Evolutionary conservation across 768 basidiomycete species (phyloP).

Genomic region (Lactarius evosmus): DNA sequence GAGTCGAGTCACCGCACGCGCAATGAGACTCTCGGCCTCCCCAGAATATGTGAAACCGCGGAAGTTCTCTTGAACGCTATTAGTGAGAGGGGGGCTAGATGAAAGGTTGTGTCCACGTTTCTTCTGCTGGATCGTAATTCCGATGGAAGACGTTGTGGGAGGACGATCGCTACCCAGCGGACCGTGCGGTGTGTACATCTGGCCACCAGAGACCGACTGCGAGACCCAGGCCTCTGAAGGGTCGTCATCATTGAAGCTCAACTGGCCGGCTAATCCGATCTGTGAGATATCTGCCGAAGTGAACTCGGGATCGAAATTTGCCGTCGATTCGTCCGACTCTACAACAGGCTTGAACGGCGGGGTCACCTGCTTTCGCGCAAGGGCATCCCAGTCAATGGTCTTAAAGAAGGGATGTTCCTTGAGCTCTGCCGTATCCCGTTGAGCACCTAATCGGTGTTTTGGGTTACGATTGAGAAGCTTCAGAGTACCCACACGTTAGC

Average conservation of each 20-base stretch:
- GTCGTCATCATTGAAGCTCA: constrained; percentile 49
- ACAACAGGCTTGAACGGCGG: constrained; percentile 98
- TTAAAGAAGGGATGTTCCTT: constrained; percentile 96
- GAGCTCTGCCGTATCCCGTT: constrained; percentile 86
- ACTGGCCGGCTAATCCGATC: constrained; percentile 47
- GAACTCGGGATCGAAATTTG: constrained; percentile 98
- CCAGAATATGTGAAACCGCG: constrained; percentile 89
- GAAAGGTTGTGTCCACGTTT: constrained; percentile 42
- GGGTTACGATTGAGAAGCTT: constrained; percentile 98
- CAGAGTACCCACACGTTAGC: not conserved
- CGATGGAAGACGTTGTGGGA: constrained; percentile 22
- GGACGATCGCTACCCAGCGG: constrained; percentile 54
- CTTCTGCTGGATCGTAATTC: constrained; percentile 23
- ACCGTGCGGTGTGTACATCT: constrained; percentile 66
- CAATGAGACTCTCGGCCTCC: constrained; percentile 54
- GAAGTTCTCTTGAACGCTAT: constrained; percentile 94
- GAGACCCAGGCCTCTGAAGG: constrained; percentile 68
- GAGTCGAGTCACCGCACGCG: constrained; percentile 43
- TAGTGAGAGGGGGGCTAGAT: constrained; percentile 62
- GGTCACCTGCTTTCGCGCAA: constrained; percentile 83
- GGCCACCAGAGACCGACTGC: constrained; percentile 33
- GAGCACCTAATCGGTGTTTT: constrained; percentile 92
- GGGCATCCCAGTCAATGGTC: constrained; percentile 85
- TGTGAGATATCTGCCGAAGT: constrained; percentile 87
- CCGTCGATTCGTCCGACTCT: constrained; percentile 96